A percentile compares a stretch with the other conserved stretches of the same genome.
Conservation (phyloP, 164 flowering plant genomes). For the Litsea cubeba region DNA sequence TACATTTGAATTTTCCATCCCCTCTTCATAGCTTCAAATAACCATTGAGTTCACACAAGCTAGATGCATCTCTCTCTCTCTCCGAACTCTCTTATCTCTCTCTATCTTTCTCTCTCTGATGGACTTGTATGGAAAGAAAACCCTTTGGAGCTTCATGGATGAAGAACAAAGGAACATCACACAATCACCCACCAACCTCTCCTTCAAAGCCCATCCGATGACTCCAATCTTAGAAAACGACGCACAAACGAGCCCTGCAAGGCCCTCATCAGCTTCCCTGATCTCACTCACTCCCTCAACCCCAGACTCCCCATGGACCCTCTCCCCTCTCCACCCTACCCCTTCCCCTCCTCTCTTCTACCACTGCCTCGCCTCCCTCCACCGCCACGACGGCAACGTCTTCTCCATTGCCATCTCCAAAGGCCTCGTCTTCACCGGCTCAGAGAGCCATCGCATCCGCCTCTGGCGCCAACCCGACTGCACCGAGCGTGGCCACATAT, state of each 20-base stretch:
- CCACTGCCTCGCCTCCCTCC: constrained; percentile 39
- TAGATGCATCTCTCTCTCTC: neutral
- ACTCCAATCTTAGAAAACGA: neutral
- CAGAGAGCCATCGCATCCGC: constrained; percentile 31
- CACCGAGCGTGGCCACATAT: constrained; percentile 27
- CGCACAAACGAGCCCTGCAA: constrained; percentile 13
- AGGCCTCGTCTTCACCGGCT: constrained; percentile 36
- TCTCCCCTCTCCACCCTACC: constrained; percentile 24
- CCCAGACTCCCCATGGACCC: constrained; percentile 36
- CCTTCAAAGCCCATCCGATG: constrained; percentile 11
- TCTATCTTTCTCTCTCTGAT: constrained; percentile 8
- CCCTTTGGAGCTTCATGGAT: constrained; percentile 20
- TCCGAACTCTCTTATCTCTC: neutral
- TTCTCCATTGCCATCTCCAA: constrained; percentile 30
- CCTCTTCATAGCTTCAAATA: too few relatives aligned
- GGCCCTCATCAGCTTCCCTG: constrained; percentile 16
- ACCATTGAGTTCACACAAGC: too few relatives aligned
- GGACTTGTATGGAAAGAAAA: constrained; percentile 22
- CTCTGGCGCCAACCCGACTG: constrained; percentile 42
- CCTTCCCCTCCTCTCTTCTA: constrained; percentile 28
- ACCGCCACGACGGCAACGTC: constrained; percentile 35
- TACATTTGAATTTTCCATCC: too few relatives aligned
- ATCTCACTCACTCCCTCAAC: constrained; percentile 13
- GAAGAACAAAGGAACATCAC: constrained; percentile 17
- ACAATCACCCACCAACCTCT: constrained; percentile 13